A percentile compares a stretch with the other conserved stretches of the same genome.
These are phyloP conservation scores for Colletotrichum abscissum DNA, from an alignment of 2,329 filamentous ascomycete species.

Conservation along the genomic window DNA sequence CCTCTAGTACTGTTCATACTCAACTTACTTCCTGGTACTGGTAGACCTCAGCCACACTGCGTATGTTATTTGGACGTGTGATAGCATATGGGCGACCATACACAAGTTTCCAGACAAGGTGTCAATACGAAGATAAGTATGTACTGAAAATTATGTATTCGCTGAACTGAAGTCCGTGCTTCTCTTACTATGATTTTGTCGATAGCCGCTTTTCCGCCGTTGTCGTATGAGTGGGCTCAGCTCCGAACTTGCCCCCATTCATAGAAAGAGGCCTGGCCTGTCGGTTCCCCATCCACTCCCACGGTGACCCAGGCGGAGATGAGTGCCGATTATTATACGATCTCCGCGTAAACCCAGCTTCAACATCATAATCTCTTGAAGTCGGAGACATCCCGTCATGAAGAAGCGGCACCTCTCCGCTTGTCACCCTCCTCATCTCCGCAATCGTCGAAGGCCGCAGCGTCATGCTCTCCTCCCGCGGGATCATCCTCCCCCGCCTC, in stretches of 20 bases:
- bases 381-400: neutral
- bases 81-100: no score
- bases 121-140: no score
- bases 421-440: slow-evolving; percentile 9
- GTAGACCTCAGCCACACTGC: no score
- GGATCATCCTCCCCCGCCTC: neutral
- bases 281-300: neutral
- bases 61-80: no score
- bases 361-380: neutral
- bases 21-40: no score
- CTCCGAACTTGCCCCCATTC: neutral
- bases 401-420: neutral
- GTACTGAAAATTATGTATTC: no score
- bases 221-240: neutral
- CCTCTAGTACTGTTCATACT: no score
- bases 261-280: neutral
- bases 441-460: slow-evolving; percentile 3
- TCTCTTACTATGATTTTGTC: neutral
- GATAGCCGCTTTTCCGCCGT: neutral
- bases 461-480: neutral
- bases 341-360: neutral
- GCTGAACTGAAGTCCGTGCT: no score
- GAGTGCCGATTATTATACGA: neutral
- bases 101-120: no score
- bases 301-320: neutral